These are phyloP conservation scores for Parathielavia appendiculata DNA, from an alignment of 495 filamentous ascomycete species.

Conservation along the genomic window DNA sequence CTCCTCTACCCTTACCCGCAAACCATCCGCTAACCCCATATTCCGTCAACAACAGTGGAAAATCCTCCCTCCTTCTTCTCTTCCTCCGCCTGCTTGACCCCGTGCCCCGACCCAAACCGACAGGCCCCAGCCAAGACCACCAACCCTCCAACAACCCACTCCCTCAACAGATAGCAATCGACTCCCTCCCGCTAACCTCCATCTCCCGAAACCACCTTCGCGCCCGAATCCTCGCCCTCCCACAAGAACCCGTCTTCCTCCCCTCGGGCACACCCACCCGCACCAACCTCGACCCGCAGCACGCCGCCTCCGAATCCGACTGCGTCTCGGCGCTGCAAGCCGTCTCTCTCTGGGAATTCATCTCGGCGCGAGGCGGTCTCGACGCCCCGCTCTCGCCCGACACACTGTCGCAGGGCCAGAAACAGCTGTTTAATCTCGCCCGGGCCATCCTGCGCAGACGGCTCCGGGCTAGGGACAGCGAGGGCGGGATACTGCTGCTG, in stretches of 20 bases:
- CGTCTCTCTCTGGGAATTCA: slow-evolving; percentile 45
- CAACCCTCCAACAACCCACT: slow-evolving; percentile 19
- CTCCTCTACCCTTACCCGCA: background rate
- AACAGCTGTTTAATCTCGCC: slow-evolving; percentile 61
- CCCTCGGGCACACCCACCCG: slow-evolving; percentile 40
- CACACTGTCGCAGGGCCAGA: slow-evolving; percentile 56
- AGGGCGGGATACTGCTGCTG: slow-evolving; percentile 34
- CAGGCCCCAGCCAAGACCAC: slow-evolving; percentile 25
- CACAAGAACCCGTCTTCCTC: slow-evolving; percentile 58
- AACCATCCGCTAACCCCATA: background rate
- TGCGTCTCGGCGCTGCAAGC: slow-evolving; percentile 45
- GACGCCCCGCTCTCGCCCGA: slow-evolving; percentile 47
- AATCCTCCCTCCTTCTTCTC: slow-evolving; percentile 83
- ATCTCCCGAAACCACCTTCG: slow-evolving; percentile 22
- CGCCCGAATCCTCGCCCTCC: slow-evolving; percentile 28
- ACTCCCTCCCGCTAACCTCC: slow-evolving; percentile 17
- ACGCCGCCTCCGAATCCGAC: slow-evolving; percentile 31
- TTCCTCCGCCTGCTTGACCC: slow-evolving; percentile 91
- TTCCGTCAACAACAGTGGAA: slow-evolving; percentile 47
- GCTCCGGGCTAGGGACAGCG: slow-evolving; percentile 16
- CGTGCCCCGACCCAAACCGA: slow-evolving; percentile 49
- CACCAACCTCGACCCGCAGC: slow-evolving; percentile 43
- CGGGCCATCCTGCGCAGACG: slow-evolving; percentile 50
- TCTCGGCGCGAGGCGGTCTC: slow-evolving; percentile 49
- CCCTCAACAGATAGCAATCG: slow-evolving; percentile 18